phyloP scores from a whole-genome alignment of 345 rosid species.

The Syzygium grande region DNA sequence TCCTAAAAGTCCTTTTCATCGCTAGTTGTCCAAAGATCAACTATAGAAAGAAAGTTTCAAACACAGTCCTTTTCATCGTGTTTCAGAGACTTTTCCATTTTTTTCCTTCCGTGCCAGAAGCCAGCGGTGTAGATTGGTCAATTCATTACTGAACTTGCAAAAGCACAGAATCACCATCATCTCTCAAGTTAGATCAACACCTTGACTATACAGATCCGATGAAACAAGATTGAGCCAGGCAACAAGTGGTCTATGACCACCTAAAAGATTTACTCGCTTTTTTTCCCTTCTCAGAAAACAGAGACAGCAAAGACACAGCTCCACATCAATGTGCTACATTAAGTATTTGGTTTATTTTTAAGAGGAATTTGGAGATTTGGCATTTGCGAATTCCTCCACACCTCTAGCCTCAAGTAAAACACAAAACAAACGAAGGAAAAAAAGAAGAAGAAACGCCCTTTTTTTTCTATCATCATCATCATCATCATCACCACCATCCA shows the following conservation, averaged over 20 bases:
- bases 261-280: background rate
- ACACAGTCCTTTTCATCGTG: background rate
- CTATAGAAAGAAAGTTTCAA: background rate
- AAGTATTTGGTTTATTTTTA: background rate
- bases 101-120: background rate
- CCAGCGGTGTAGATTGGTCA: background rate
- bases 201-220: background rate
- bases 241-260: background rate
- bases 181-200: background rate
- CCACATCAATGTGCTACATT: background rate
- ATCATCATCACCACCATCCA: constrained; percentile 41
- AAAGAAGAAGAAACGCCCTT: background rate
- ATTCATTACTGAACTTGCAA: background rate
- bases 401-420: background rate
- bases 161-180: background rate
- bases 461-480: background rate
- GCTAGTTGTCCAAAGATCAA: background rate
- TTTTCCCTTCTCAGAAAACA: background rate
- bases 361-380: background rate
- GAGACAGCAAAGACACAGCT: background rate
- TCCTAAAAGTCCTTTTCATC: background rate
- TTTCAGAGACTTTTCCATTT: background rate
- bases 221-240: background rate
- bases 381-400: background rate
- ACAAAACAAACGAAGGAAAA: background rate